These are phyloP conservation scores for Neoascochyta sp. DNA, from an alignment of 2,329 filamentous ascomycete species.

Conservation along the genomic window DNA sequence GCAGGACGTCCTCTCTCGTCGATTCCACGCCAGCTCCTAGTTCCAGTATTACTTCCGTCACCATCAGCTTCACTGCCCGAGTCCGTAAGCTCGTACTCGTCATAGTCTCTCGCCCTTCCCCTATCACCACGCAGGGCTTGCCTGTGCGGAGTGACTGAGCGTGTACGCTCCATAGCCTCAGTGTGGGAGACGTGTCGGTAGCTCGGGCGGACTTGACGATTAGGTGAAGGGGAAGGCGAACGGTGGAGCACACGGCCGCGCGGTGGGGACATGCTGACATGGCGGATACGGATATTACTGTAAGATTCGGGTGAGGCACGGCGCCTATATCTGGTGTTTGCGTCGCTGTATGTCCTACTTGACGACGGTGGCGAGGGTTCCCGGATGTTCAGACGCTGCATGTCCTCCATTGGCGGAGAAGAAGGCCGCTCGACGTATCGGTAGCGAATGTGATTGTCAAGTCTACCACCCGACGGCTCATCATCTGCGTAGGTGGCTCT, in stretches of 20 bases:
- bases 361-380: slow-evolving; percentile 11
- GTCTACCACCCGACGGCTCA: slow-evolving; percentile 4
- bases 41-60: slow-evolving; percentile 13
- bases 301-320: slow-evolving; percentile 15
- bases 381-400: slow-evolving; percentile 19
- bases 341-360: too few species aligned
- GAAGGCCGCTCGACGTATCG: slow-evolving; percentile 10
- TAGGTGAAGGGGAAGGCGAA: slow-evolving; percentile 5
- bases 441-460: slow-evolving; percentile 12
- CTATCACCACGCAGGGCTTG: too few species aligned
- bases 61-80: slow-evolving; percentile 24
- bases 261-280: slow-evolving; percentile 5
- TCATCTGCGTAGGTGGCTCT: slow-evolving; percentile 6
- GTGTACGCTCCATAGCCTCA: slow-evolving; percentile 4
- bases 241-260: slow-evolving; percentile 3
- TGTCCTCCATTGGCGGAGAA: slow-evolving; percentile 13
- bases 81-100: slow-evolving; percentile 25
- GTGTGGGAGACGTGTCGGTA: slow-evolving; percentile 15
- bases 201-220: slow-evolving; percentile 4
- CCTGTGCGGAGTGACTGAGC: slow-evolving; percentile 7
- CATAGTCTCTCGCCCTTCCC: slow-evolving; percentile 12
- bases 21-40: slow-evolving; percentile 24
- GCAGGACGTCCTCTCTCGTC: slow-evolving; percentile 29
- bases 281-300: slow-evolving; percentile 13
- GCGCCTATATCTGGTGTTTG: slow-evolving; percentile 16